Base-by-base conservation (phyloP, 176 grass and related monocot genomes). In the Chloris gayana region DNA sequence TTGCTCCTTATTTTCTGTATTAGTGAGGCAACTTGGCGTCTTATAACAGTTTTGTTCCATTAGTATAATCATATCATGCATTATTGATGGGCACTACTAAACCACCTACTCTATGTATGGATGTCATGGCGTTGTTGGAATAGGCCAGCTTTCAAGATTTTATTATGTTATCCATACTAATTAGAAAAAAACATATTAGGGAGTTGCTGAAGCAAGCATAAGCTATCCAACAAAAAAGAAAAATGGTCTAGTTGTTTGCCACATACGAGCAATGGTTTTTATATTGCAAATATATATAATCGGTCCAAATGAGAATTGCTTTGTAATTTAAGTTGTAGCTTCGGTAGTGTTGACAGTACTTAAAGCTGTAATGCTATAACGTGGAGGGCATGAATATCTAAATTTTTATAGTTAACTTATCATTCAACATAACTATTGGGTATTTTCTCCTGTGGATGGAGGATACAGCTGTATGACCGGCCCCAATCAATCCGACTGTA, bases 61-160 rank as follows among this genome's bases (percentile, higher is more conserved):
- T 77, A 77, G 10, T 34, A 14, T 65, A 78, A 17, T 49, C 32
- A 13, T 24, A 26, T 67, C 44, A 51, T 78, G 44, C 30, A 51
- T 18, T 21, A 30, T 37, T 67, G 62, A 78, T 53, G 31, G 61
- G 22, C 63, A 51, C 42, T 47, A 78, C 47, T 47, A 49, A 34
- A 34, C 27, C 50, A 38, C 33, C 3, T 67, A 67, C 19, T 7
- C 19, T 65, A 21, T 67, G 64, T 67, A 38, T 37, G 64, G 64
- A 9, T 67, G 18, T 38, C 33, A 67, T 67, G 33, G 38, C 10
- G 31, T 67, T 37, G 64, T 67, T 37, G 64, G 6, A n/a, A 56
- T n/a, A 56, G 21, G 21, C 21, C 53, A 56, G 53, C 53, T n/a
- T 56, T 19, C 53, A 2, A 56, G 53, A n/a, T 56, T 56, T 56